Base-by-base conservation (phyloP, 805 yeast genomes). In the Teunomyces pallodes region DNA sequence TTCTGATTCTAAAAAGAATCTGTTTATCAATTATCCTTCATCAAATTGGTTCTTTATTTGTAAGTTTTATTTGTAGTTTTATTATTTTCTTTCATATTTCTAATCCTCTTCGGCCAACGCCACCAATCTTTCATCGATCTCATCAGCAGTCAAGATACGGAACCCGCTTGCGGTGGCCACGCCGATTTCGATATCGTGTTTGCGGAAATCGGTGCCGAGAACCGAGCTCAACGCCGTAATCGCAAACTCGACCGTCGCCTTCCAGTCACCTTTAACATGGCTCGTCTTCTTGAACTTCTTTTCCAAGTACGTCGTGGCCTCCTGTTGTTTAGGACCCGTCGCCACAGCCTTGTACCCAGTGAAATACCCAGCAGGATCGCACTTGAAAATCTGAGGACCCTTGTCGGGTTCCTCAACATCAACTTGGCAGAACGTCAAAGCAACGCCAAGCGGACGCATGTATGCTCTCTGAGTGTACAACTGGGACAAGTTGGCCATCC, bases 311-410 rank as follows among this genome's bases (percentile, higher is more conserved):
- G 96, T 90, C 51, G 85, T 83, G 39, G 96, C 89, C 70, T 94
- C 98, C 67, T 91, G 97, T 73, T 91, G 97, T 70, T 92, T 94
- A 46, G 97, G 97, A 3, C 99, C 99, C 3, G 97, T 87, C 8
- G 97, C 84, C 28, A 90, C 85, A 2, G 98, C 98, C 70, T 86
- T 86, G 54, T 87, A 88, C 27, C 96, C 94, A 47, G 88, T 84
- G 64, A 75, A 94, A 70, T 92, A 92, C 6, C 99, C 99, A 3
- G 99, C 98, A 13, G 99, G 99, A 69, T 94, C 99, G 56, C 94
- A 84, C 74, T 92, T 94, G 75, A 81, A 90, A 51, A 94, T 77
- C 59, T 84, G 82, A 26, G 99, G 97, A 1, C 98, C 99, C 46
- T 74, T 67, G 69, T 86, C 95, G 67, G 90, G 97, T 49, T 70